Base-by-base conservation (phyloP, 23 red algal genomes). In the Cyanidioschyzon merolae region DNA sequence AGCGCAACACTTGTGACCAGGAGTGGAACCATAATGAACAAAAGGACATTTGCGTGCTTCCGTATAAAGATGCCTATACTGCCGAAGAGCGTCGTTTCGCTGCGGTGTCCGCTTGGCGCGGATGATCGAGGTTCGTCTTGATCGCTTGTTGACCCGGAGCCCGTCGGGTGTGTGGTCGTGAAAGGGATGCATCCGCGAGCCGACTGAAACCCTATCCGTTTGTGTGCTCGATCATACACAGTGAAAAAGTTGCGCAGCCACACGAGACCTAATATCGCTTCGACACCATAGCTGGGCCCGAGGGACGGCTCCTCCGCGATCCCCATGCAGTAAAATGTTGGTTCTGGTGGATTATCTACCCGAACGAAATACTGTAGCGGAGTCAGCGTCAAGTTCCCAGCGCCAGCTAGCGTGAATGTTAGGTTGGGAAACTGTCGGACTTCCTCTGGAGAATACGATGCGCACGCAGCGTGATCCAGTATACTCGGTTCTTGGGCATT, bases 161-260 rank as follows among this genome's bases (percentile, higher is more conserved):
- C n/a, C n/a, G n/a, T n/a, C n/a, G n/a, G n/a, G n/a, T n/a, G n/a
- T n/a, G n/a, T n/a, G n/a, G n/a, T n/a, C n/a, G n/a, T n/a, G n/a
- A n/a, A 7, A 15, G 45, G 45, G 45, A 21, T 35, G 29, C 63
- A 71, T 71, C 63, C 63, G 7, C 63, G 21, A 35, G 63, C 63
- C 16, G 63, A 35, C 29, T 25, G 21, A 27, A 71, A 71, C 3
- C 63, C 63, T 7, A 71, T 71, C 21, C 63, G 63, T 3, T 27
- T 3, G 29, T 32, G 63, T 7, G 63, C 12, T 7, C 63, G 63
- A 71, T 71, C 63, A 27, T 71, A 71, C 63, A 35, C 32, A 27
- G 63, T 71, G 16, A 71, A 3, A 32, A 27, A 71, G 63, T 71
- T 71, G 16, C 63, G 63, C 29, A 71, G 63, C 63, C 63, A 71